Conservation (phyloP, 192 early-diverging fungal species). For the Glomus cerebriforme region DNA sequence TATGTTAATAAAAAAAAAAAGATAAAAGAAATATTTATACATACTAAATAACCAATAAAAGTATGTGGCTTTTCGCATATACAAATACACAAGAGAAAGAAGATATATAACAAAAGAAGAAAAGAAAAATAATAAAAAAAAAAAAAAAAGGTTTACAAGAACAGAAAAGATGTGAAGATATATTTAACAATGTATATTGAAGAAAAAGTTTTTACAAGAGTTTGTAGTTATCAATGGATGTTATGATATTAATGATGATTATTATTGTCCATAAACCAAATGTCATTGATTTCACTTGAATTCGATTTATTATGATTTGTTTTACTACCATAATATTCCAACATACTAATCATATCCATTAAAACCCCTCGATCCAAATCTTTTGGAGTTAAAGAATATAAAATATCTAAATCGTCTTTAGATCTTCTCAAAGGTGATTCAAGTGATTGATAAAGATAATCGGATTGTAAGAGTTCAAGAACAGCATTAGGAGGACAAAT, state of each 20-base stretch:
- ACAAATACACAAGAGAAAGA: no score
- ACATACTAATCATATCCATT: conserved; percentile 15
- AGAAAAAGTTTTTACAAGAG: no score
- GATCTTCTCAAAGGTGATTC: background rate
- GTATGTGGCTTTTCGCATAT: no score
- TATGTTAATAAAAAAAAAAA: no score
- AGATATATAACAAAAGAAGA: no score
- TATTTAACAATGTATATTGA: no score
- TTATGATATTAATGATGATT: background rate
- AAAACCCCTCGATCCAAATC: background rate
- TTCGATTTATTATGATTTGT: background rate
- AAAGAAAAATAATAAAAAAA: no score
- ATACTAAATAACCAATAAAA: no score
- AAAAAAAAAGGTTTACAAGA: no score
- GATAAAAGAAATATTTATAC: no score
- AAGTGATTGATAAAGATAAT: conserved; percentile 2
- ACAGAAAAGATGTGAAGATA: no score
- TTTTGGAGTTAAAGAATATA: background rate
- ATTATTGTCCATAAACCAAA: conserved; percentile 6
- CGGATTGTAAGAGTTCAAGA: background rate
- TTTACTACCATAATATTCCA: conserved; percentile 4
- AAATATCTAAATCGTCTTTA: conserved; percentile 16
- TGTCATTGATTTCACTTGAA: background rate
- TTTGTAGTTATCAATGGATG: no score
- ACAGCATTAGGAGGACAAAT: background rate